Percentiles rank a stretch among this genome's conserved stretches.
phyloP scores from a whole-genome alignment of 176 grass and related monocot species.

The Cenchrus purpureus region DNA sequence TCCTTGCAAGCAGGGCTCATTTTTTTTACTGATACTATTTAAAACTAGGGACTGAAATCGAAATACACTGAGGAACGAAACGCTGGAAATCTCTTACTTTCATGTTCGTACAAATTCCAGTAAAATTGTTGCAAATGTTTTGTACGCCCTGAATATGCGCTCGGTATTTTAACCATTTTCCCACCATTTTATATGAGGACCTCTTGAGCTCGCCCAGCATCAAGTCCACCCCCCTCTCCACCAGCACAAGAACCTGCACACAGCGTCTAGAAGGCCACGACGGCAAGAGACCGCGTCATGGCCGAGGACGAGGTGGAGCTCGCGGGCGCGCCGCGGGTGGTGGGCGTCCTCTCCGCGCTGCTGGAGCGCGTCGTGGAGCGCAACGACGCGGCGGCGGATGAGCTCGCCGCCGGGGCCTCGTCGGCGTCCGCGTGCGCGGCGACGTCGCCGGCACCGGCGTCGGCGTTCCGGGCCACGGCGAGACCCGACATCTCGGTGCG shows the following conservation, averaged over 20 bases:
- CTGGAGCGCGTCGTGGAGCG: constrained; percentile 57
- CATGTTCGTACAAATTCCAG: not conserved
- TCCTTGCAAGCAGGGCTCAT: not conserved
- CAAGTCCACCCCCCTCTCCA: constrained; percentile 12
- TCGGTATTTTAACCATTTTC: not conserved
- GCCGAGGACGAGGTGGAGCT: constrained; percentile 42
- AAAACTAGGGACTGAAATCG: not conserved
- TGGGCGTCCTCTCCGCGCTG: constrained; percentile 55
- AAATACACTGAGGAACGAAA: not conserved
- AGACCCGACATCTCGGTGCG: constrained; percentile 56
- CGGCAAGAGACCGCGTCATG: constrained; percentile 12
- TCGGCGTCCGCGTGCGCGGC: not conserved
- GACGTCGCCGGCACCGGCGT: not conserved
- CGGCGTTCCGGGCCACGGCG: constrained; percentile 55
- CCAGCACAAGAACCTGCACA: constrained; percentile 13
- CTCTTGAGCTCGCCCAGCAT: constrained; percentile 1
- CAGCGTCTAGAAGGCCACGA: not conserved
- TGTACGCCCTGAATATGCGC: not conserved
- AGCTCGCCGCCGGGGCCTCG: not conserved
- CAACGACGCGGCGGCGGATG: constrained; percentile 48
- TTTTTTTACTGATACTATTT: not conserved
- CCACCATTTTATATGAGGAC: constrained; percentile 32
- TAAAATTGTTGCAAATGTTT: not conserved
- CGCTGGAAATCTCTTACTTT: not conserved
- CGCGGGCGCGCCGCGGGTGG: constrained; percentile 51